Percentiles rank a stretch among this genome's conserved stretches.
These are phyloP conservation scores for Eucalyptus viminalis DNA, from an alignment of 345 rosid genomes.

Conservation along the genomic window DNA sequence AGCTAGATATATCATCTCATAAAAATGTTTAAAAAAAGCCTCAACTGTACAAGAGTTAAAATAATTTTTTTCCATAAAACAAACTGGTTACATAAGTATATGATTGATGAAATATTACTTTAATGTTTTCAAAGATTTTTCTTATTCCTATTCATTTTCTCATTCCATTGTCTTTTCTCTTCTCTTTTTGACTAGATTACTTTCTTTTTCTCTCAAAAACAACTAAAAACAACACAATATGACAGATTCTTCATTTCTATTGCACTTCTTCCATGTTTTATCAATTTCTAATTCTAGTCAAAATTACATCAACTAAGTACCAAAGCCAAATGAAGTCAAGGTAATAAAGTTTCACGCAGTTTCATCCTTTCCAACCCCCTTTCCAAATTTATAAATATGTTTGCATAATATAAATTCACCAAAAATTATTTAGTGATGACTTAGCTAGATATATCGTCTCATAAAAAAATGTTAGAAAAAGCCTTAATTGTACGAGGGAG, in stretches of 20 bases:
- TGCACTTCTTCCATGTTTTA: neutral
- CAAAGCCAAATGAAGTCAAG: neutral
- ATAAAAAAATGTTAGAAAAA: too few species aligned
- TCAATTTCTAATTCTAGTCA: neutral
- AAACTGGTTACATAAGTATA: neutral
- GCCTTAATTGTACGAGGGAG: neutral
- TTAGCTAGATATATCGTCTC: neutral
- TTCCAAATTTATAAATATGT: neutral
- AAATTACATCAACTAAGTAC: neutral
- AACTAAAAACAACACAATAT: neutral
- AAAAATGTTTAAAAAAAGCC: neutral
- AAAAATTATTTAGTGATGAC: neutral
- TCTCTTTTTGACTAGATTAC: neutral
- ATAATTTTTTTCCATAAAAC: too few species aligned
- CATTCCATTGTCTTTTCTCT: neutral
- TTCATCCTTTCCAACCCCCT: neutral
- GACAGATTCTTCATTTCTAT: neutral
- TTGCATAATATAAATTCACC: neutral
- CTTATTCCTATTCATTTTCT: neutral
- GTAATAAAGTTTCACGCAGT: neutral
- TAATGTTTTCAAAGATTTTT: neutral
- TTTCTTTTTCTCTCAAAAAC: neutral
- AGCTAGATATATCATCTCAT: neutral
- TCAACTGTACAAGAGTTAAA: neutral
- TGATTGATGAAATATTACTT: neutral